Base-by-base conservation (phyloP, 1,284 basidiomycete species). In the Boletus sp. region DNA sequence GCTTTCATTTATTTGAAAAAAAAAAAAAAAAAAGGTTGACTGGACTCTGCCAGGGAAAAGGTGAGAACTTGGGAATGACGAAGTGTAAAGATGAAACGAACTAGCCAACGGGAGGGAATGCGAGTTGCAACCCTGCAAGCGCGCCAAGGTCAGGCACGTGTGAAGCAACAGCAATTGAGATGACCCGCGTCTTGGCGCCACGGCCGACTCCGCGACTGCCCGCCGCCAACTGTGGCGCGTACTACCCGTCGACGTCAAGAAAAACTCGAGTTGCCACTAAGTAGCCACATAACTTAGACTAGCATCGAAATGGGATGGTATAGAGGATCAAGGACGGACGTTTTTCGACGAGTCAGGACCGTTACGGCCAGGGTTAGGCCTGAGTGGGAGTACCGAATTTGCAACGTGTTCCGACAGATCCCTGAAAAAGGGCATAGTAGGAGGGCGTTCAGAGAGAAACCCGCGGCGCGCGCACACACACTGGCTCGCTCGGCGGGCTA, bases 141-240 rank as follows among this genome's bases (percentile, higher is more conserved):
- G 41, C 43, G 56, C 54, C 39, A 48, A 41, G 27, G 8, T 19
- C 58, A 61, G 60, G 58, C 20, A 61, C 60, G 20, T 8, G 37
- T 30, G 13, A 16, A n/a, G 30, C 4, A 2, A 12, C 19, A 30
- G 44, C 42, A 57, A 40, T 57, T 54, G 46, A 48, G 50, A 38
- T 25, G 45, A 41, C 46, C 33, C 41, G 44, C 48, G 12, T 32
- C 36, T 46, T 61, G 46, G 36, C 32, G 10, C 26, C 9, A n/a
- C 41, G 13, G 25, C 42, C 33, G 38, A 30, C 14, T 19, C 16
- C 44, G 38, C 46, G 40, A 34, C 25, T 0, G n/a, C 17, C 14
- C 17, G 22, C n/a, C 29, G 25, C 6, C 25, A 20, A 17, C 32
- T 17, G 45, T 45, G 37, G 45, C 30, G 32, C 42, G 6, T 8